Base-by-base conservation (phyloP, 140 eudicot species). In the Bidens hawaiensis region DNA sequence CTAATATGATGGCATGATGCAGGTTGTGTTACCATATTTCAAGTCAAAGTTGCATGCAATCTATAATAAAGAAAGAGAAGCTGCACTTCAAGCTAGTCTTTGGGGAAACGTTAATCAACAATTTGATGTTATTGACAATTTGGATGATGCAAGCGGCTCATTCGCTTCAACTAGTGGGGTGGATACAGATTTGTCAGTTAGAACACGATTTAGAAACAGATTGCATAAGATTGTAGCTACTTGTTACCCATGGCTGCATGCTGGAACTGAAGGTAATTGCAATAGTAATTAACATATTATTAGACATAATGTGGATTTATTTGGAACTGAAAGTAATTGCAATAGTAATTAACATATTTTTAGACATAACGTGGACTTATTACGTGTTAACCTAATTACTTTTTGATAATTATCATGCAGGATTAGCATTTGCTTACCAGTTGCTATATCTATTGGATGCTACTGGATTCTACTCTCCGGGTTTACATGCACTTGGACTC, bases 201-300 rank as follows among this genome's bases (percentile, higher is more conserved):
- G 94, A 79, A 76, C 83, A 42, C 85, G 76, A 15, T 49, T 72
- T 61, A 56, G 70, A 47, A 82, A 75, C 69, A 82, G 79, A 74
- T 25, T 86, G 61, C 59, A 68, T 67, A 88, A 88, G 83, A 45
- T 82, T 67, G 53, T 93, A 24, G 94, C 83, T 78, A 83, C 82
- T 79, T 93, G 85, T 77, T 93, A 93, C 73, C 99, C 99, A 3
- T 88, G 89, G 95, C 53, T 93, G 65, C 99, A 93, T 85, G 96
- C 95, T 67, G 99, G 96, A 71, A 86, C 73, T 49, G 99, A 93
- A 85, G 99, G 99, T 93, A 43, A 51, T 68, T 21, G 64, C 49
- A n/a, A n/a, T n/a, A n/a, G n/a, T n/a, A n/a, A n/a, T n/a, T n/a
- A n/a, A n/a, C n/a, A n/a, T n/a, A n/a, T n/a, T n/a, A n/a, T n/a